Base-by-base conservation (phyloP, 2,329 filamentous ascomycete species). In the Neofusicoccum parvum region DNA sequence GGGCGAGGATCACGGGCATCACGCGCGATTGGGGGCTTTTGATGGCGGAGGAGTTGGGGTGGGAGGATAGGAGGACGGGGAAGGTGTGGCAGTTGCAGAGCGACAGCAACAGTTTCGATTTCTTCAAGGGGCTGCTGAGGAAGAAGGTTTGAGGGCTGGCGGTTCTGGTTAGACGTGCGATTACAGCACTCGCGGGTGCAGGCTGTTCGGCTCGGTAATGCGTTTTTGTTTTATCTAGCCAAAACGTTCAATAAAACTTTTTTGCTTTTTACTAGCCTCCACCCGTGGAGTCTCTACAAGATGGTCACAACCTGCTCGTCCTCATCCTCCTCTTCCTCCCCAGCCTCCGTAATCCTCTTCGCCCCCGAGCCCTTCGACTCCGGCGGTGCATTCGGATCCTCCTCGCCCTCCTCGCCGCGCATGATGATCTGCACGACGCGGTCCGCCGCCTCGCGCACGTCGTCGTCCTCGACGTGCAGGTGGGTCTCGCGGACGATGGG, bases 21-120 rank as follows among this genome's bases (percentile, higher is more conserved):
- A 96, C 93, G 5, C 81, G 85, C n/a, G 92, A 98, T 76, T 97
- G 92, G 89, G 95, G 95, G 0, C 81, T 98, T 76, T 74, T 99
- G 69, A 84, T 89, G 69, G 95, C 90, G 0, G 92, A 97, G 77
- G 94, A 98, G 82, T 78, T 96, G 62, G 89, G 88, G 2, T 86
- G 83, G 76, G 86, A 90, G 66, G 92, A 92, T 68, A 82, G 88
- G 62, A 81, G 84, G 2, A 97, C 92, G 0, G 94, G 94, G 0
- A 91, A 86, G 78, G 82, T 90, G 58, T 94, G 91, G 86, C 87
- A 90, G 71, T 79, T 99, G 79, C 94, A 97, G 82, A 97, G 93
- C 76, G 95, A 99, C 77, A 92, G 94, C 75, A 99, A 99, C 74
- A 97, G 94, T 77, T 99, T 99, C 81, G 95, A 99, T 79, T 99